Conservation (phyloP, 495 filamentous ascomycete species). For the Penicillium waksmanii region DNA sequence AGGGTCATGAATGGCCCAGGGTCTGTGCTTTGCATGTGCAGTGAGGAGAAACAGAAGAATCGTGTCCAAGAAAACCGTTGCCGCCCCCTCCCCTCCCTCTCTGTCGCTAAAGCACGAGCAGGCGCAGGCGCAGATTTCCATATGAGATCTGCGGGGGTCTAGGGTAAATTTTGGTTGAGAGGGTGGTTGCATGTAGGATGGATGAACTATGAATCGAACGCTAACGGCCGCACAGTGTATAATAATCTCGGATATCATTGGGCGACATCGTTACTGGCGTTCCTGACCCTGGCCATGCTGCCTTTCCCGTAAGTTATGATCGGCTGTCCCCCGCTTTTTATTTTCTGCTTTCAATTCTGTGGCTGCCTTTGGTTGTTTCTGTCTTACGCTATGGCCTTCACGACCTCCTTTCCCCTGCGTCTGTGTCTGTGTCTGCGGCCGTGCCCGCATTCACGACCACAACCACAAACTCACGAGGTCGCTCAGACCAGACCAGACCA, state of each 20-base stretch:
- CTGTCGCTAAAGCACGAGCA: neutral
- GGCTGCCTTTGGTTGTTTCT: neutral
- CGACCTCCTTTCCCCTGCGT: constrained; percentile 23
- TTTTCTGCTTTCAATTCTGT: neutral
- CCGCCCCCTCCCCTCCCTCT: neutral
- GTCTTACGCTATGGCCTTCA: constrained; percentile 17
- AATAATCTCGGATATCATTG: constrained; percentile 69
- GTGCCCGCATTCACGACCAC: neutral
- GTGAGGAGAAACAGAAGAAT: constrained; percentile 12
- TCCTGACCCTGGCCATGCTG: constrained; percentile 69
- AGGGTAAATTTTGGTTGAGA: neutral
- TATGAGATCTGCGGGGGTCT: neutral
- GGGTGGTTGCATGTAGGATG: neutral
- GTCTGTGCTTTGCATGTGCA: constrained; percentile 25
- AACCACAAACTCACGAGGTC: constrained; percentile 5
- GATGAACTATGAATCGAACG: constrained; percentile 4
- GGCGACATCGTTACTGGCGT: constrained; percentile 70
- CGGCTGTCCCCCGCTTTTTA: neutral
- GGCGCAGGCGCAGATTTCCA: neutral
- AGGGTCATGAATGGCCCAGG: neutral
- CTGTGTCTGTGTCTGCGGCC: too few species aligned
- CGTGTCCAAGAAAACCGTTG: constrained; percentile 10
- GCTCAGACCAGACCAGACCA: neutral
- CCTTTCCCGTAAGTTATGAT: constrained; percentile 63
- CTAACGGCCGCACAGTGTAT: constrained; percentile 59